phyloP scores from a whole-genome alignment of 148 eudicot genomes.

The Rhododendron griersonianum region DNA sequence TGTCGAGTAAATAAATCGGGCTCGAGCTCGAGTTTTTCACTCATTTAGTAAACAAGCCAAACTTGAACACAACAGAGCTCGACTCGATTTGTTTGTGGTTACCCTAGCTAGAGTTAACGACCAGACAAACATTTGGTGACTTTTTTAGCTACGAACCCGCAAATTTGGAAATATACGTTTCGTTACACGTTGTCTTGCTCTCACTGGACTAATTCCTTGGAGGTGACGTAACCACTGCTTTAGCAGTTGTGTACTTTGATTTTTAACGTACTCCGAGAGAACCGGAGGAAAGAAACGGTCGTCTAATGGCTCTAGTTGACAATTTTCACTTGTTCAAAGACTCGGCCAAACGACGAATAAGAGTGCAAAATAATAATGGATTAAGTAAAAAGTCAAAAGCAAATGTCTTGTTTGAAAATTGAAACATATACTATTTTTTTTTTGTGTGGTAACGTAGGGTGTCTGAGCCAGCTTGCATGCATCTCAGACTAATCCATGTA shows the following conservation, averaged over 20 bases:
- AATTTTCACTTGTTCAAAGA: background rate
- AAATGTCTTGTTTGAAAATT: background rate
- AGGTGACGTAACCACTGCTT: background rate
- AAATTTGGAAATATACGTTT: background rate
- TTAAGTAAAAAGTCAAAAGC: background rate
- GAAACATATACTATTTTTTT: background rate
- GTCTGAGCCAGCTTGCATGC: no score
- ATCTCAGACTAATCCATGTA: no score
- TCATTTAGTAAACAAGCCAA: no score
- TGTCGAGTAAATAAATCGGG: no score
- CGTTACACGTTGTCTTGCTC: background rate
- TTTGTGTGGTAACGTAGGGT: no score
- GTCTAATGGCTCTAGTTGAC: background rate
- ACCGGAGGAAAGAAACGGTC: background rate
- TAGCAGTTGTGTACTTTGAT: background rate
- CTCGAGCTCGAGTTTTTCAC: no score
- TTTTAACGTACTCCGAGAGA: background rate
- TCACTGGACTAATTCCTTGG: background rate
- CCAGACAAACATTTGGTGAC: background rate
- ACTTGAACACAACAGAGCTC: no score
- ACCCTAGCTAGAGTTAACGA: background rate
- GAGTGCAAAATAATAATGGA: background rate
- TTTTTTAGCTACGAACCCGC: background rate
- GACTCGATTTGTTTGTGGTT: no score
- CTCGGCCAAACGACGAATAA: background rate